Base-by-base conservation (phyloP, 495 filamentous ascomycete genomes). In the Hypoxylon fuscum region DNA sequence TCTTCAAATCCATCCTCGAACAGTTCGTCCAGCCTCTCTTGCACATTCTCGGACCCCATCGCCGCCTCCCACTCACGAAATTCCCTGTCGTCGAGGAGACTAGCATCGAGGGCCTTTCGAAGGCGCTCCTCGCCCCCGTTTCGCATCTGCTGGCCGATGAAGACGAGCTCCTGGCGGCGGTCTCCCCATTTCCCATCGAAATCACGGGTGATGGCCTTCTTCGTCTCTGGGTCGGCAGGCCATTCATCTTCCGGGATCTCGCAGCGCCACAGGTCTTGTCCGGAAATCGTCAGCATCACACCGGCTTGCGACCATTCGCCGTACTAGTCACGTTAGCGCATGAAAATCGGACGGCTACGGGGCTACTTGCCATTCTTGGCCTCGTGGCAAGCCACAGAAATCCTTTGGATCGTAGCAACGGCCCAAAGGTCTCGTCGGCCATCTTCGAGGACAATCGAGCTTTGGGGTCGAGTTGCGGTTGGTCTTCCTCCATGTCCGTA, bases 241-340 rank as follows among this genome's bases (percentile, higher is more conserved):
- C 80, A 85, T 10, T 71, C 74, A 15, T 79, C 75, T 18, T 79
- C 71, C 0, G 72, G 69, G 1, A 82, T 55, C 40, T 79, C 80
- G 11, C 79, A 79, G 37, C 84, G 85, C 81, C 83, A 87, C 0
- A 77, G 74, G 0, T 79, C 79, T 17, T 82, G 82, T 29, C 79
- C 80, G 2, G 75, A 72, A 15, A 87, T 65, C 0, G 83, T 86
- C 46, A 87, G 64, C 79, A 87, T 87, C 4, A 77, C 81, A 3
- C 84, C 83, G 1, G 84, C 83, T 64, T 85, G 83, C n/a, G 79
- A 83, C 84, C 83, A 87, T 68, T 85, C 83, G 45, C 83, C 83
- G 23, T 68, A 71, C 68, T 68, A 41, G 14, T 76, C 77, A 75
- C 32, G 77, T 79, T 12, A 82, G 74, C 11, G 80, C 52, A 9